phyloP scores from a whole-genome alignment of 768 basidiomycete species.

The Dentipellis fragilis region DNA sequence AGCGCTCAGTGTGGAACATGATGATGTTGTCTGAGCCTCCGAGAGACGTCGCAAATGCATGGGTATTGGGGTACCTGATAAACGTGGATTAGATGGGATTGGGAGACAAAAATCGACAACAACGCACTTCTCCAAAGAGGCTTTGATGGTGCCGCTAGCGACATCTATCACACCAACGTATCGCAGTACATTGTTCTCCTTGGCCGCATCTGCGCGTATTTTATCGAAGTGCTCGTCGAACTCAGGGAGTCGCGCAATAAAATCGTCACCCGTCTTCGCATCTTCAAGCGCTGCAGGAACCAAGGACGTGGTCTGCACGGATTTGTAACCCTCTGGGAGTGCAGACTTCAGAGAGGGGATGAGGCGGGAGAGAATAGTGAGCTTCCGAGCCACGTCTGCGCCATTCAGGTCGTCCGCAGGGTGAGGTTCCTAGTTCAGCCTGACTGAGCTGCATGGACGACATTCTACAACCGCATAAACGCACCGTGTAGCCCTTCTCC shows the following conservation, averaged over 20 bases:
- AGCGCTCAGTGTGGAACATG: conserved; percentile 92
- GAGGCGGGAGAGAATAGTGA: conserved; percentile 87
- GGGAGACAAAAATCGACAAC: not conserved
- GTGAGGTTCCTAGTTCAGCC: conserved; percentile 75
- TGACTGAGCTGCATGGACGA: not conserved
- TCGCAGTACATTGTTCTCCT: conserved; percentile 76
- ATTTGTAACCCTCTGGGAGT: conserved; percentile 69
- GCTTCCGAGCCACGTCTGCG: conserved; percentile 92
- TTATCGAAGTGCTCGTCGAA: conserved; percentile 74
- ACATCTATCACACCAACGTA: conserved; percentile 95
- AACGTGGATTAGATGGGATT: not conserved
- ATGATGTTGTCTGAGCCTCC: conserved; percentile 97
- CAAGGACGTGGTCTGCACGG: conserved; percentile 76
- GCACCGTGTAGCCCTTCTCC: conserved; percentile 89
- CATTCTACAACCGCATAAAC: conserved; percentile 10
- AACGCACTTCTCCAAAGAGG: conserved; percentile 80
- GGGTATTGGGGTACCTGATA: conserved; percentile 71
- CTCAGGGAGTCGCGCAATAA: conserved; percentile 67
- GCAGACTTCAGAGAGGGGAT: conserved; percentile 41
- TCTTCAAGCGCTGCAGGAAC: conserved; percentile 68
- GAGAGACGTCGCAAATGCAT: conserved; percentile 93
- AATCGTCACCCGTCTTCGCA: conserved; percentile 69
- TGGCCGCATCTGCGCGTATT: conserved; percentile 67
- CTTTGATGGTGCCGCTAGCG: conserved; percentile 59
- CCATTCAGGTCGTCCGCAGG: conserved; percentile 96